These are phyloP conservation scores for Phaeosphaeriaceae sp. DNA, from an alignment of 2,329 filamentous ascomycete genomes.

Conservation along the genomic window DNA sequence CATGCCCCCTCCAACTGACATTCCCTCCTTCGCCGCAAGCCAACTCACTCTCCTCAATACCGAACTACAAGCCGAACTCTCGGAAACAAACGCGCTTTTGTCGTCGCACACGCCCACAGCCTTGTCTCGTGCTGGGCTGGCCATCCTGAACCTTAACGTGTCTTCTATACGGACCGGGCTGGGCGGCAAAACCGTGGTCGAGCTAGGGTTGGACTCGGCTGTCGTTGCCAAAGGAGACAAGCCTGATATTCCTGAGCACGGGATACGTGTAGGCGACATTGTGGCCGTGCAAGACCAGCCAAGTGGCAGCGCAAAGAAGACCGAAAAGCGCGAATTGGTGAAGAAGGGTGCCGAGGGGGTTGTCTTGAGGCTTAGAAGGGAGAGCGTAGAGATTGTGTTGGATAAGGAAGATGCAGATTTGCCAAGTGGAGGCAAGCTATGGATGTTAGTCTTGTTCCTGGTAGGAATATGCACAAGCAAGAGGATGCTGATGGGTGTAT, in stretches of 20 bases:
- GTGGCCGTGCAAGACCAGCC: constrained; percentile 78
- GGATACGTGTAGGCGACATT: constrained; percentile 77
- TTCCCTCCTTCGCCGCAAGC: constrained; percentile 71
- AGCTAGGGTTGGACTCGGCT: constrained; percentile 77
- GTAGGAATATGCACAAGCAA: constrained; percentile 1
- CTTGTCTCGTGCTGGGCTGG: constrained; percentile 78
- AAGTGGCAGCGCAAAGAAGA: constrained; percentile 71
- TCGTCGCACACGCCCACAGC: constrained; percentile 70
- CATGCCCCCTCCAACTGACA: constrained; percentile 54
- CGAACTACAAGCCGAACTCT: constrained; percentile 75
- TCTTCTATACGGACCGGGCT: constrained; percentile 83
- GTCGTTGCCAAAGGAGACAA: constrained; percentile 55
- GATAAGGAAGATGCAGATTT: constrained; percentile 67
- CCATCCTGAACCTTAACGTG: constrained; percentile 76
- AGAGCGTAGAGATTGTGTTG: constrained; percentile 69
- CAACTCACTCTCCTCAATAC: constrained; percentile 73
- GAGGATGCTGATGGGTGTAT: constrained; percentile 40
- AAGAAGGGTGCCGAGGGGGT: constrained; percentile 73
- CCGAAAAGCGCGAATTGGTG: constrained; percentile 73
- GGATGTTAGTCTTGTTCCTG: constrained; percentile 60
- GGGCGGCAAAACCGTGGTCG: constrained; percentile 87
- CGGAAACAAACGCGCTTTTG: constrained; percentile 72
- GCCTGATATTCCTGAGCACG: constrained; percentile 73
- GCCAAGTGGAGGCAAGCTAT: constrained; percentile 62
- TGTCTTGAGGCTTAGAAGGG: constrained; percentile 67